Percentiles rank a stretch among this genome's conserved stretches.
Conservation (phyloP, 2,329 filamentous ascomycete species). For the Trichoderma sp. region DNA sequence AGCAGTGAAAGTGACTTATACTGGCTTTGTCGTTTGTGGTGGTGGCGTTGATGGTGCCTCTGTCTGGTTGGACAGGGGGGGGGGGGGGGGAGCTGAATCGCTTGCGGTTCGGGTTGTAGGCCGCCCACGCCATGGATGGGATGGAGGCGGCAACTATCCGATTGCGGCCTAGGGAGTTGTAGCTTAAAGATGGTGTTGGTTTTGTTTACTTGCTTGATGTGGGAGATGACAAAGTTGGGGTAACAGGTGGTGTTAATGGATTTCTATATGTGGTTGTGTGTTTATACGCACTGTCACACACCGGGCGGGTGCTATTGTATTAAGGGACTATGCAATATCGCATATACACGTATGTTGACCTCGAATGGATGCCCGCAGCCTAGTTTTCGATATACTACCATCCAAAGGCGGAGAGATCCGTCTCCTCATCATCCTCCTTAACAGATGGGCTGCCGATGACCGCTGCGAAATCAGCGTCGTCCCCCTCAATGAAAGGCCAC, state of each 20-base stretch:
- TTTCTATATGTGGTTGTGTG: no score
- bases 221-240: no score
- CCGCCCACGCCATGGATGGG: conserved; percentile 14
- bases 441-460: background rate
- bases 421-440: background rate
- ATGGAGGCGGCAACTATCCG: background rate
- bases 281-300: no score
- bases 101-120: conserved; percentile 13
- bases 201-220: background rate
- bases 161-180: background rate
- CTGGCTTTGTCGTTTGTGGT: conserved; percentile 9
- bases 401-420: background rate
- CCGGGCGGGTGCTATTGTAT: no score
- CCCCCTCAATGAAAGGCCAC: background rate
- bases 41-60: background rate
- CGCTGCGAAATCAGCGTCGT: background rate
- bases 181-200: background rate
- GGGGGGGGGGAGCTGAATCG: background rate
- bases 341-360: no score
- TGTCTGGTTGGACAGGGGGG: background rate
- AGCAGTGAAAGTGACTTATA: background rate
- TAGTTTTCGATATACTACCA: background rate
- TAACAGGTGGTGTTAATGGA: no score
- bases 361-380: background rate
- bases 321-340: background rate